Evolutionary conservation across 768 basidiomycete species (phyloP), one percentile per base, ranked within the genome.

Genomic region (Suillus paluster): DNA sequence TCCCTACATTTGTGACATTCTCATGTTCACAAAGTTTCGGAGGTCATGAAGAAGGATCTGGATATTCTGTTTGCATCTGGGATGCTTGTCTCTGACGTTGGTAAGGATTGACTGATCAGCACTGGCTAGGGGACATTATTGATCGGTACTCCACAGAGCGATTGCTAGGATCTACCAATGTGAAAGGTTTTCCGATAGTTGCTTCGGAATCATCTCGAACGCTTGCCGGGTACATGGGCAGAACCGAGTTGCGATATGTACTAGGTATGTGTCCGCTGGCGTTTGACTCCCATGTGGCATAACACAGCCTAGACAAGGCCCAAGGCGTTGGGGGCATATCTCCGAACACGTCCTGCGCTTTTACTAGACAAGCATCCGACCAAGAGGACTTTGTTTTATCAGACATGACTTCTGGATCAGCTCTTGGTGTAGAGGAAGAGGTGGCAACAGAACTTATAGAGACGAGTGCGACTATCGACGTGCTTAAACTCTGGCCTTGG

Each of bases 181-280:
- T 94, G 67, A 92, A 95, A 74, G 96, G 97, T 0, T 99, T 95
- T 77, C 97, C 97, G 1, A 85, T 99, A 48, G 84, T 97, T 30
- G 84, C 87, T 33, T 80, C 84, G 25, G 81, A 87, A 70, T 79
- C 84, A 30, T 79, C 80, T 64, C 71, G 80, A 57, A 88, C 84
- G 12, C 81, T 99, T 21, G 76, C 88, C 3, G 97, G 97, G 7
- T 97, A 97, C 76, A 92, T 99, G 65, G 90, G 92, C 14, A 84
- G 95, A 59, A 85, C 88, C 4, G 94, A 97, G 69, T 76, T 99
- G 55, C 84, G 85, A 55, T 92, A 92, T 72, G 94, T 97, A 2
- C 79, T 99, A 60, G 92, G 95, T 95, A 63, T 58, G 21, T 12
- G n/a, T 59, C 33, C 25, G 5, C 19, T 39, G 8, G 27, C 34